A percentile compares a stretch with the other conserved stretches of the same genome.
Evolutionary conservation across 2,329 filamentous ascomycete species (phyloP).

Genomic region (Erysiphe pulchra): DNA sequence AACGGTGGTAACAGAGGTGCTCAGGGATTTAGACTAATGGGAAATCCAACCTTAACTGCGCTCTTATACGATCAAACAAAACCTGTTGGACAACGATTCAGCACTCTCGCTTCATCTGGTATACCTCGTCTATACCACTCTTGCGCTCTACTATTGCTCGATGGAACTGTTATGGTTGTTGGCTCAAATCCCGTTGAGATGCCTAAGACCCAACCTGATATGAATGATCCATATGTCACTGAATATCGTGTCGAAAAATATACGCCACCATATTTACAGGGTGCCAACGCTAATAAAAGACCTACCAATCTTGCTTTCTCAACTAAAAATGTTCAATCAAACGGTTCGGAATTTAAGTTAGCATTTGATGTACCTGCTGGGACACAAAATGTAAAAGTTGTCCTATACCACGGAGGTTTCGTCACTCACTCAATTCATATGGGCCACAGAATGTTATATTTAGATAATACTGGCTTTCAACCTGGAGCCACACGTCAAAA

Average conservation of each 20-base stretch:
- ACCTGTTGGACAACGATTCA: conserved; percentile 23
- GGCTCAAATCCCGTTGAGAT: conserved; percentile 34
- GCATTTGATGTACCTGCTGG: conserved; percentile 19
- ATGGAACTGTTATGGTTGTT: conserved; percentile 31
- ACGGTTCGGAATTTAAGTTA: conserved; percentile 21
- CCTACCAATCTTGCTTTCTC: conserved; percentile 23
- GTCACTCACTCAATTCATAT: conserved; percentile 35
- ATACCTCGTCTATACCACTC: conserved; percentile 32
- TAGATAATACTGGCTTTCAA: conserved; percentile 23
- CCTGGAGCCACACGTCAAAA: conserved; percentile 18
- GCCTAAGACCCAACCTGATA: conserved; percentile 21
- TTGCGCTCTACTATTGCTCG: conserved; percentile 29
- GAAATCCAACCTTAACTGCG: conserved; percentile 25
- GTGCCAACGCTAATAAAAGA: conserved; percentile 20
- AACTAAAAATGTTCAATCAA: conserved; percentile 16
- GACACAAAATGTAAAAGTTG: conserved; percentile 20
- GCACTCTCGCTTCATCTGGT: conserved; percentile 15
- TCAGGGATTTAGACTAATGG: conserved; percentile 32
- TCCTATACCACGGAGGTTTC: conserved; percentile 31
- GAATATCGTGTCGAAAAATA: conserved; percentile 37
- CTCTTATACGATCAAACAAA: conserved; percentile 29
- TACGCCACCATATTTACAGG: conserved; percentile 31
- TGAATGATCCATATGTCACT: conserved; percentile 24
- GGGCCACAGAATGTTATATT: conserved; percentile 29
- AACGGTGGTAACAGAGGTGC: conserved; percentile 31